Evolutionary conservation across 2,329 filamentous ascomycete genomes (phyloP), one percentile per base, ranked within the genome.

Genomic region (Alternaria brassicicola): DNA sequence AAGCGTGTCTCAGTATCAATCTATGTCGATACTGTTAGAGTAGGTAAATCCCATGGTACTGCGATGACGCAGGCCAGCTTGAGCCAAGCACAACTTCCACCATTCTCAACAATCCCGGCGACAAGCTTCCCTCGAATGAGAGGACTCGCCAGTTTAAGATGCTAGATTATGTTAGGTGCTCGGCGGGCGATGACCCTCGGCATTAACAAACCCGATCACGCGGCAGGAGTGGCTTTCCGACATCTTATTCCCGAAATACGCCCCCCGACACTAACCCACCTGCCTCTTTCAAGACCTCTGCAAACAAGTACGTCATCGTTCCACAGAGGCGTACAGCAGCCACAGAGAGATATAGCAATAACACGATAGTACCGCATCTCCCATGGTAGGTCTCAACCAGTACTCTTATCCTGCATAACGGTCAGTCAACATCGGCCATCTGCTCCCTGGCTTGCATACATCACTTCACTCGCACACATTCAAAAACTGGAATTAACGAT

Each of bases 171-270:
- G 23, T 36, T n/a, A 13, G 43, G 28, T 17, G 17, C 33, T 31
- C 30, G 12, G 30, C 23, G 48, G 43, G 33, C 19, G 30, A 19
- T 43, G 15, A 10, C 23, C 15, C 25, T 55, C 53, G 46, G 53
- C 30, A 51, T 45, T 47, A 47, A n/a, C 19, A 47, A 19, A 21
- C 43, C 43, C 30, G 43, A 47, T 47, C 1, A 19, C 30, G 43
- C 43, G 43, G 28, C 28, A 30, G 31, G 15, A 46, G 30, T 30
- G 23, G 43, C 26, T 21, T 31, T 46, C 43, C 43, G 43, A 46
- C 13, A 33, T n/a, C 33, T 57, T 48, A 57, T 57, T 28, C 43
- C 55, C 55, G 49, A 42, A 35, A 30, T 9, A 21, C 35, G 49
- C 23, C n/a, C 33, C 12, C 46, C 39, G 39, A 6, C 30, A 8